phyloP scores from a whole-genome alignment of 345 rosid genomes.

The Rhodomyrtus tomentosa region DNA sequence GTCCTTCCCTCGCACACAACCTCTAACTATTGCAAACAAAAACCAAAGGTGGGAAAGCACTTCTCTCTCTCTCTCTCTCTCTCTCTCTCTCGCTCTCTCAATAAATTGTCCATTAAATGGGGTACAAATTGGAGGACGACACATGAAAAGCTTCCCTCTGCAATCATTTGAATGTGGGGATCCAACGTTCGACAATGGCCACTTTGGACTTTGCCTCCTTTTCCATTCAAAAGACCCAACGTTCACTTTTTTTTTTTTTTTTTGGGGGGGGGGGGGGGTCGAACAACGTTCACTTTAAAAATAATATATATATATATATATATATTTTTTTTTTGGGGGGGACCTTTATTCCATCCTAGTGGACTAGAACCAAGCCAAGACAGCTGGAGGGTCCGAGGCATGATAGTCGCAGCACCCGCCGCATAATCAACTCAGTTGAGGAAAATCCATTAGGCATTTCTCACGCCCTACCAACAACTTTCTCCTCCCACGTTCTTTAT shows the following conservation, averaged over 20 bases:
- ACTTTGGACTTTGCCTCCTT: slow-evolving; percentile 8
- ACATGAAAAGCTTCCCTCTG: slow-evolving; percentile 1
- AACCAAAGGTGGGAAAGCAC: neutral
- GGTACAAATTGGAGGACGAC: neutral
- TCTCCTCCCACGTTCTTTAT: neutral
- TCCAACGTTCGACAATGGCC: slow-evolving; percentile 20
- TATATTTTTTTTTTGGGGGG: neutral
- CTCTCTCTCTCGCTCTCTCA: neutral
- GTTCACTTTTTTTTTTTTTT: neutral
- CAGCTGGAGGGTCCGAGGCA: neutral
- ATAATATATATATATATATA: neutral
- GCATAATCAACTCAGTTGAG: neutral
- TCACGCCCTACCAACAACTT: neutral
- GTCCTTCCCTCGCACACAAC: neutral
- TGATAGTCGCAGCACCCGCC: neutral
- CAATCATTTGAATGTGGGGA: slow-evolving; percentile 28
- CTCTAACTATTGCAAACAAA: neutral
- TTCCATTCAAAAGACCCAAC: slow-evolving; percentile 8
- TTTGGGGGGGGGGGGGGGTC: neutral
- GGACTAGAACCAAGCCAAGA: neutral
- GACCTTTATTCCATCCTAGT: neutral
- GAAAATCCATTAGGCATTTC: neutral
- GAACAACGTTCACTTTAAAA: neutral
- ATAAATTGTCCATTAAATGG: slow-evolving; percentile 12
- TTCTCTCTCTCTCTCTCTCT: neutral